phyloP scores from a whole-genome alignment of 148 eudicot genomes.

The Vaccinium myrtillus region DNA sequence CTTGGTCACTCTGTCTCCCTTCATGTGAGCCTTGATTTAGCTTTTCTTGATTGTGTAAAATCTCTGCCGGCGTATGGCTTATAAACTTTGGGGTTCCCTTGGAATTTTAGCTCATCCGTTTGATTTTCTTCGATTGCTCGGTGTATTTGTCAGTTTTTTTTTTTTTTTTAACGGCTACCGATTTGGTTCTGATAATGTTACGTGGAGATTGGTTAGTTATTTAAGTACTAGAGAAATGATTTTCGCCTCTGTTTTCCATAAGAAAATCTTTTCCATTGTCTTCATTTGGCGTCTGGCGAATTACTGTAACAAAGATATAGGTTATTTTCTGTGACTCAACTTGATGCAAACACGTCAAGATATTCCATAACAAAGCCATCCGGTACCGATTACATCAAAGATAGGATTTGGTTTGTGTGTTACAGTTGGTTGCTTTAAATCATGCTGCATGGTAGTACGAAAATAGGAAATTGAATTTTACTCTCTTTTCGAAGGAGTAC shows the following conservation, averaged over 20 bases:
- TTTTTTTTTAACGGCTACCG: not conserved
- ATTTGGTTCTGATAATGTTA: not conserved
- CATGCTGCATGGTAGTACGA: too few relatives aligned
- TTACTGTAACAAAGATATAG: too few relatives aligned
- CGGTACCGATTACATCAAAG: too few relatives aligned
- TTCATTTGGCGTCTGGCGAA: not conserved
- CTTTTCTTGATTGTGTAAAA: not conserved
- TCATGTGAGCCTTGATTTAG: not conserved
- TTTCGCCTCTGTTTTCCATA: not conserved
- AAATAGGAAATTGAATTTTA: too few relatives aligned
- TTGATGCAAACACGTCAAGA: not conserved
- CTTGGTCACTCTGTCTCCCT: not conserved
- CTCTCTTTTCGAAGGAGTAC: too few relatives aligned
- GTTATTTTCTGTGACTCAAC: too few relatives aligned
- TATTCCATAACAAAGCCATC: too few relatives aligned
- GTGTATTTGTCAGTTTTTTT: not conserved
- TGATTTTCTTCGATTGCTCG: not conserved
- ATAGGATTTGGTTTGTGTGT: not conserved
- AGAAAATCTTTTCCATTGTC: not conserved
- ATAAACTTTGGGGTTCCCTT: not conserved
- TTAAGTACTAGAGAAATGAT: not conserved
- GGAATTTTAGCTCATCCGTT: not conserved
- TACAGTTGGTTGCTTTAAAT: not conserved
- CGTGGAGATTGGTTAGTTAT: not conserved
- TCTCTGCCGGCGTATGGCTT: not conserved